A percentile compares a stretch with the other conserved stretches of the same genome.
These are phyloP conservation scores for Vigna trinervia DNA, from an alignment of 306 rosid species.

Conservation along the genomic window DNA sequence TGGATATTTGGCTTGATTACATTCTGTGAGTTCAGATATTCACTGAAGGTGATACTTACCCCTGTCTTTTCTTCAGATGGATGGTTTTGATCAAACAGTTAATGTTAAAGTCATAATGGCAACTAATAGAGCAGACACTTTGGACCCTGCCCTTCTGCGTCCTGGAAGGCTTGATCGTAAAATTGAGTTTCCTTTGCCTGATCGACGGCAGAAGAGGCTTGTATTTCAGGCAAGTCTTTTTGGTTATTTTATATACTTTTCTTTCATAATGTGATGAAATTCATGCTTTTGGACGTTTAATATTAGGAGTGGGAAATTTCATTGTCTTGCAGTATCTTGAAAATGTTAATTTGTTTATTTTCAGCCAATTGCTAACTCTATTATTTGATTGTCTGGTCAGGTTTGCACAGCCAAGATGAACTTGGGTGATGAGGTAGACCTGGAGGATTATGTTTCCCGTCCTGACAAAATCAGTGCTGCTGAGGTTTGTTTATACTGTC, in stretches of 20 bases:
- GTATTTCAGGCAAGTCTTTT: conserved; percentile 83
- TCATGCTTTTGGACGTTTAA: conserved; percentile 5
- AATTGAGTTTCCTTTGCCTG: conserved; percentile 97
- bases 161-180: conserved; percentile 99
- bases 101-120: conserved; percentile 99
- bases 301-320: conserved; percentile 18
- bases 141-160: conserved; percentile 98
- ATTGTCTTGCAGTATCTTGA: conserved; percentile 23
- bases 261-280: not conserved
- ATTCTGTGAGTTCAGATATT: conserved; percentile 19
- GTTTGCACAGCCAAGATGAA: conserved; percentile 99
- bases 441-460: conserved; percentile 98
- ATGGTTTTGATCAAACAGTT: conserved; percentile 98
- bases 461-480: conserved; percentile 99
- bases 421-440: conserved; percentile 93
- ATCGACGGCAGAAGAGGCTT: conserved; percentile 96
- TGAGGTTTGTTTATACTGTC: conserved; percentile 71
- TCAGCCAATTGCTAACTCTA: conserved; percentile 22
- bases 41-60: conserved; percentile 22
- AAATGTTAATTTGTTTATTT: not conserved
- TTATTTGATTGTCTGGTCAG: conserved; percentile 48
- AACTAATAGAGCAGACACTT: conserved; percentile 95
- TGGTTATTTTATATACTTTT: conserved; percentile 8
- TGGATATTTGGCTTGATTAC: conserved; percentile 7
- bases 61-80: conserved; percentile 69